Percentiles rank a stretch among this genome's conserved stretches.
Evolutionary conservation across 2,329 filamentous ascomycete genomes (phyloP).

Genomic region (Hypomyces rosellus): DNA sequence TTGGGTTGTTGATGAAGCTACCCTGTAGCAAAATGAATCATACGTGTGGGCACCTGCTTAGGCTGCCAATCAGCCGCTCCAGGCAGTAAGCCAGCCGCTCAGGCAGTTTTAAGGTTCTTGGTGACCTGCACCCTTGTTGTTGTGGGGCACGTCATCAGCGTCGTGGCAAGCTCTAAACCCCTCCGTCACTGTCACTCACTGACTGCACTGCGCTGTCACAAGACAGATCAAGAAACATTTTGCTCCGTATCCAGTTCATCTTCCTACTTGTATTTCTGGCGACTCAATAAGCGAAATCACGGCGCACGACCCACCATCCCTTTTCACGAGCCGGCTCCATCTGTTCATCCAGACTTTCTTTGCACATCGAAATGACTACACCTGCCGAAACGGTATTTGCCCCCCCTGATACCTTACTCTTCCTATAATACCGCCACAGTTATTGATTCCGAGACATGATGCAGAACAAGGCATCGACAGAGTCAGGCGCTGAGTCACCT

Average conservation of each 20-base stretch:
- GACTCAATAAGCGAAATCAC: conserved; percentile 11
- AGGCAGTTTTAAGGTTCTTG: too few species aligned
- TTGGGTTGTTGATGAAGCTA: too few species aligned
- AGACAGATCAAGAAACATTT: too few species aligned
- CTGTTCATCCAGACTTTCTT: background rate
- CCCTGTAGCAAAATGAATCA: too few species aligned
- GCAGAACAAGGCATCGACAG: conserved; percentile 38
- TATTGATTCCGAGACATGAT: background rate
- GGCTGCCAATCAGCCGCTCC: too few species aligned
- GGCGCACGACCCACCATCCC: background rate
- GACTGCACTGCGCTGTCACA: background rate
- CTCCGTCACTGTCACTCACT: conserved; percentile 16
- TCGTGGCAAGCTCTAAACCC: conserved; percentile 27
- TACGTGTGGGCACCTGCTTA: too few species aligned
- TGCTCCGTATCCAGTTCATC: background rate
- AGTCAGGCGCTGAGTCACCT: conserved; percentile 53
- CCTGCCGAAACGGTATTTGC: conserved; percentile 38
- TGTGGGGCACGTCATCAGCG: conserved; percentile 35
- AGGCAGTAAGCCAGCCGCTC: too few species aligned
- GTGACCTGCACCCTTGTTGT: too few species aligned
- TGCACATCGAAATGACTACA: conserved; percentile 32
- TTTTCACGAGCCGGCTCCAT: too few species aligned
- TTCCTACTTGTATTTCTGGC: background rate
- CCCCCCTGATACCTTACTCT: conserved; percentile 5
- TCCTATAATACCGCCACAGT: too few species aligned